Evolutionary conservation across 2,329 filamentous ascomycete species (phyloP), one percentile per base, ranked within the genome.

Genomic region (Xylariaceae sp.): DNA sequence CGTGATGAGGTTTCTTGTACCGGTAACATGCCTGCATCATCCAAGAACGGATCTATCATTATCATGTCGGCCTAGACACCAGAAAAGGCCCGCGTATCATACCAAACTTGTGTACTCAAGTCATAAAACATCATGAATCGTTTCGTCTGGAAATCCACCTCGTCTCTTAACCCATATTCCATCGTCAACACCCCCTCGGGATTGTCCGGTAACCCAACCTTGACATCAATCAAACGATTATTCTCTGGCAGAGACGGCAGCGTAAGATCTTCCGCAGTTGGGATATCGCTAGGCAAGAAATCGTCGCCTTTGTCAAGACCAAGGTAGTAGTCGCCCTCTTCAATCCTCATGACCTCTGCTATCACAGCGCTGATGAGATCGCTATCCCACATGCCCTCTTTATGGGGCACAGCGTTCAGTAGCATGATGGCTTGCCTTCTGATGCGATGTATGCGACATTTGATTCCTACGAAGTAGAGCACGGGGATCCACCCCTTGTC

Each of bases 401-500:
- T 54, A 43, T 56, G 53, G 2, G 18, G 10, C 1, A 47, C 52
- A n/a, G 47, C 49, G 39, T 44, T 42, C 5, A 56, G 45, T 17
- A 58, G 45, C 27, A n/a, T 44, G 22, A 63, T 31, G 15, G 60
- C 57, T 6, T 72, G 69, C 0, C 64, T 51, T 33, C 76, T 67
- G 9, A 77, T 58, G 4, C 60, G 58, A 38, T 66, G 68, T 2
- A 69, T 59, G 0, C 76, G 72, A 39, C 76, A 80, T 51, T 78
- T 77, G 3, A 73, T 47, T 0, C 72, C 75, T 2, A 68, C 58
- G 51, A 68, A 77, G 51, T 75, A 77, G 2, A 77, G 63, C 0
- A 72, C 68, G 6, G 72, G 63, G 10, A 75, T 66, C 61, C 71
- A 73, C 9, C 75, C 74, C 10, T 74, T 62, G 48, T 77, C 74